Base-by-base conservation (phyloP, 2,329 filamentous ascomycete genomes). In the Stachybotrys elegans region DNA sequence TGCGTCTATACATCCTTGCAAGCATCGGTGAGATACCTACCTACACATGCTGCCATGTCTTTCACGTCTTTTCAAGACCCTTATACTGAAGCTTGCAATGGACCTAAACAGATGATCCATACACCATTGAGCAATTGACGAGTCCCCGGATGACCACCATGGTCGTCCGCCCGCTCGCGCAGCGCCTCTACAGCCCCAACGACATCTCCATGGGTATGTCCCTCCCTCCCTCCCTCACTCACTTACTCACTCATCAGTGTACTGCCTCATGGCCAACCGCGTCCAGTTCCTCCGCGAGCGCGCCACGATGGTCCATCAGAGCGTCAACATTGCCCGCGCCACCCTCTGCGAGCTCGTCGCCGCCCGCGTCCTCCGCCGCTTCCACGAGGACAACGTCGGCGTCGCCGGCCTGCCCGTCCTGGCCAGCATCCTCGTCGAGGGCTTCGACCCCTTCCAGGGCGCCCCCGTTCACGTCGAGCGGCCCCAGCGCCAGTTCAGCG, bases 381-480 rank as follows among this genome's bases (percentile, higher is more conserved):
- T 84, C 53, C 78, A 86, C 51, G 84, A 88, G 61, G 79, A 85
- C 49, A 76, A 83, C 47, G 71, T 75, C 2, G 83, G 81, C 12
- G 72, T 76, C 0, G 65, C 75, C 32, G 84, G 84, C 2, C 70
- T 88, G 2, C 66, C 88, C 1, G 66, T 83, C 3, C 70, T 88
- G 5, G 78, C 84, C 7, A 83, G 84, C 49, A 79, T 87, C 20
- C 72, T 88, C 2, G 83, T 87, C 2, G 80, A 82, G 5, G 81
- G 81, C 1, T 87, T 87, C 49, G 82, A 86, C 52, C 83, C 84
- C 1, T 87, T 87, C 49, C 81, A 87, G 53, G 81, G 82, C 40
- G 83, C 83, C 0, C 83, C 84, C 0, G 60, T 70, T 1, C 73
- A 81, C 22, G 72, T 86, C 20, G 66, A 72, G 29, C 68, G 71